Evolutionary conservation across 306 rosid species (phyloP).

Genomic region (Prunus padus): DNA sequence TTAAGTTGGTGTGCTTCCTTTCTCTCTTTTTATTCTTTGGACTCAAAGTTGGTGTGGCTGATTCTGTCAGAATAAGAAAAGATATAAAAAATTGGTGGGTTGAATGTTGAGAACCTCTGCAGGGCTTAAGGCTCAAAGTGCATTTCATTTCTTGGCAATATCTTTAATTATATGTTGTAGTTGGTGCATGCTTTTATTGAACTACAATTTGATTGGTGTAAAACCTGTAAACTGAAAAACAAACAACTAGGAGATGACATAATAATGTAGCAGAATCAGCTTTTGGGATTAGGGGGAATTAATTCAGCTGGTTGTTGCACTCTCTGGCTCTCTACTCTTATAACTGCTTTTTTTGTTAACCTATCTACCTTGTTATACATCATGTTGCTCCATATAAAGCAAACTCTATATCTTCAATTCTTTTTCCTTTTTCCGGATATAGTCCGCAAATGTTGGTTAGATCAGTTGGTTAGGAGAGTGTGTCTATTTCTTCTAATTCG

Average conservation of each 20-base stretch:
- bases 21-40: not conserved
- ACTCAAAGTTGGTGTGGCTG: not conserved
- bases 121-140: not conserved
- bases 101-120: not conserved
- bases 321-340: no score
- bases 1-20: not conserved
- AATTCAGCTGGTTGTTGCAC: not conserved
- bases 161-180: no score
- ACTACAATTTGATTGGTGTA: no score
- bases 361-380: not conserved
- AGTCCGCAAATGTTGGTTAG: no score
- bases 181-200: not conserved
- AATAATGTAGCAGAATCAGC: no score
- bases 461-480: no score
- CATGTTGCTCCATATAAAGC: not conserved
- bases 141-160: not conserved
- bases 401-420: not conserved
- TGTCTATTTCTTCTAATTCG: no score
- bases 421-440: no score
- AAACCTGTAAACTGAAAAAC: no score
- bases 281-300: not conserved
- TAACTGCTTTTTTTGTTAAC: not conserved
- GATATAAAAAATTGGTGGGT: not conserved
- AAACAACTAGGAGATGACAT: no score
- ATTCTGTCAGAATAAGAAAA: not conserved